These are phyloP conservation scores for Podosphaera xanthii DNA, from an alignment of 2,329 filamentous ascomycete genomes.

Conservation along the genomic window DNA sequence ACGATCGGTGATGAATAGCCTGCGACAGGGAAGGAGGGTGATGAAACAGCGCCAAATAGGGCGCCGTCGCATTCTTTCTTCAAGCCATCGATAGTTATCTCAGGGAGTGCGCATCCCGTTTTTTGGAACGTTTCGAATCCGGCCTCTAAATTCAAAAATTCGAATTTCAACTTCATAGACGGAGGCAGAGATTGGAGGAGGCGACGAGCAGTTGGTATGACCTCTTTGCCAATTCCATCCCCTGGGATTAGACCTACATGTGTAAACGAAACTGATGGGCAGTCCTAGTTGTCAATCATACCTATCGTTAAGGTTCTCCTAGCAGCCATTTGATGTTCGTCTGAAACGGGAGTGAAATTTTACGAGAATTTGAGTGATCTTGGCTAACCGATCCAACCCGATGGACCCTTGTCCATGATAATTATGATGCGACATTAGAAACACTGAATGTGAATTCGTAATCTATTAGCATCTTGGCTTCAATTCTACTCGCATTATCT, in stretches of 20 bases:
- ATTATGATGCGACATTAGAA: not conserved
- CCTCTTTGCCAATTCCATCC: constrained; percentile 94
- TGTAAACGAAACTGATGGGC: not conserved
- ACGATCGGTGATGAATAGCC: constrained; percentile 84
- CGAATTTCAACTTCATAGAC: constrained; percentile 84
- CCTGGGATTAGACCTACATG: constrained; percentile 72
- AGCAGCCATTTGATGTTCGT: constrained; percentile 25
- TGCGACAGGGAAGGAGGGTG: constrained; percentile 68
- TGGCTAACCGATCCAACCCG: not conserved
- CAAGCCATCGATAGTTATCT: constrained; percentile 74
- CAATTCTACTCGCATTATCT: not conserved
- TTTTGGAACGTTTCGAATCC: constrained; percentile 86
- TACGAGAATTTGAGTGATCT: not conserved
- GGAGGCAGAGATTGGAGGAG: constrained; percentile 79
- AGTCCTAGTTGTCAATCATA: constrained; percentile 16
- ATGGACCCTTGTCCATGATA: not conserved
- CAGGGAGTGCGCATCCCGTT: constrained; percentile 70
- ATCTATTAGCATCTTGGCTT: not conserved
- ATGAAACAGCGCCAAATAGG: constrained; percentile 88
- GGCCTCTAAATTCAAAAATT: constrained; percentile 78
- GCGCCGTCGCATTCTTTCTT: constrained; percentile 85
- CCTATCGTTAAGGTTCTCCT: constrained; percentile 44
- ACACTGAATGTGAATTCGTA: not conserved
- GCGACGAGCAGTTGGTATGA: constrained; percentile 82
- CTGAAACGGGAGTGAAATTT: constrained; percentile 3